A percentile compares a stretch with the other conserved stretches of the same genome.
Evolutionary conservation across 257 asterid genomes (phyloP).

Genomic region (Nicotiana tabacum): DNA sequence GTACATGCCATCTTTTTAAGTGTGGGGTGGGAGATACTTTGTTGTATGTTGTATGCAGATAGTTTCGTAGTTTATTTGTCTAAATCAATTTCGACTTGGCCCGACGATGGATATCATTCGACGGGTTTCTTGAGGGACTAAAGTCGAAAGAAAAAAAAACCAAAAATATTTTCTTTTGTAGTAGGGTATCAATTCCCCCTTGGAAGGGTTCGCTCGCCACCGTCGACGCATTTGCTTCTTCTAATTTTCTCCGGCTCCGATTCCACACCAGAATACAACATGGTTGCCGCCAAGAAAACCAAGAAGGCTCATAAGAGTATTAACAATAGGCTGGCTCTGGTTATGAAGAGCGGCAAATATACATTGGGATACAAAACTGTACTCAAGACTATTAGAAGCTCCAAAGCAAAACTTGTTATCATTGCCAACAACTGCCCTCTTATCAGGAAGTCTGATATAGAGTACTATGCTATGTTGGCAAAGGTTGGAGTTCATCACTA

Average conservation of each 20-base stretch:
- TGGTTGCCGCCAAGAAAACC: conserved; percentile 54
- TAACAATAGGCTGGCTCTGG: conserved; percentile 75
- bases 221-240: not conserved
- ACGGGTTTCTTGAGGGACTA: no score
- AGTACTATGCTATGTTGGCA: conserved; percentile 73
- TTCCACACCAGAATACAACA: conserved; percentile 9
- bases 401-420: conserved; percentile 37
- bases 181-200: no score
- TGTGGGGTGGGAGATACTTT: no score
- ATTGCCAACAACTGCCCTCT: conserved; percentile 75
- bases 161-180: no score
- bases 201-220: conserved; percentile 1
- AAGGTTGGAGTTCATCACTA: conserved; percentile 75
- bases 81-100: no score
- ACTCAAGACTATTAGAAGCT: conserved; percentile 46
- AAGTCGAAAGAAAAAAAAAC: no score
- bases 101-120: no score
- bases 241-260: not conserved
- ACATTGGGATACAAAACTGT: conserved; percentile 58
- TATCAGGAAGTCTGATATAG: conserved; percentile 72
- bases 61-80: no score
- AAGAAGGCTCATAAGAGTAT: conserved; percentile 83
- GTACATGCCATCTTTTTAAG: no score
- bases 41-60: no score
- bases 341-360: conserved; percentile 68